These are phyloP conservation scores for Chaetomium sp. DNA, from an alignment of 2,329 filamentous ascomycete species.

Conservation along the genomic window DNA sequence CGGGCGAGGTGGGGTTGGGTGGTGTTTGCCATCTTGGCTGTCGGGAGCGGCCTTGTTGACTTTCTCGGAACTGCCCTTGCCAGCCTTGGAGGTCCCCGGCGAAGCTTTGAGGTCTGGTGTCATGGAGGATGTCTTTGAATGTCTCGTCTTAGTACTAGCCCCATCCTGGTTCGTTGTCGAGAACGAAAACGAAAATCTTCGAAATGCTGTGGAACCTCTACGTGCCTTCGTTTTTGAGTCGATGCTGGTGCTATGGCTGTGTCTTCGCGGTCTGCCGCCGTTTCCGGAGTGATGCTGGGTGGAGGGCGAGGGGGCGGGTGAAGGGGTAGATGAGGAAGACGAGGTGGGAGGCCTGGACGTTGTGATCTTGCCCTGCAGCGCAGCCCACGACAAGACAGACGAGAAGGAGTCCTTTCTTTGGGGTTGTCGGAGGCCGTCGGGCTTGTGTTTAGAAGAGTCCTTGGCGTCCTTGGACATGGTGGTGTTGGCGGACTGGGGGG, in stretches of 20 bases:
- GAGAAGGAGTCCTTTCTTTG: slow-evolving; percentile 35
- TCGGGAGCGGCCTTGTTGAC: slow-evolving; percentile 25
- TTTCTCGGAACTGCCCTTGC: slow-evolving; percentile 32
- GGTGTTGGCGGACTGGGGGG: slow-evolving; percentile 17
- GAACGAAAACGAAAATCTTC: slow-evolving; percentile 32
- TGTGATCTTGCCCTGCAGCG: slow-evolving; percentile 28
- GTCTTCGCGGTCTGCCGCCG: slow-evolving; percentile 31
- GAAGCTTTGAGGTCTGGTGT: slow-evolving; percentile 26
- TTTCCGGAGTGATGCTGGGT: slow-evolving; percentile 18
- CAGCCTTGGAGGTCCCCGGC: slow-evolving; percentile 25
- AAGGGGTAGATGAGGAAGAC: not conserved
- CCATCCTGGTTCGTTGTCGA: slow-evolving; percentile 27
- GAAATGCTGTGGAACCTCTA: slow-evolving; percentile 33
- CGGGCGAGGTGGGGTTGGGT: slow-evolving; percentile 11
- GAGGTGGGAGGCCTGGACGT: slow-evolving; percentile 18
- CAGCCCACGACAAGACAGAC: slow-evolving; percentile 35
- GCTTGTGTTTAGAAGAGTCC: slow-evolving; percentile 27
- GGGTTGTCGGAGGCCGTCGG: slow-evolving; percentile 30
- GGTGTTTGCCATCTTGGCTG: slow-evolving; percentile 20
- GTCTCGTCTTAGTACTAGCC: slow-evolving; percentile 33
- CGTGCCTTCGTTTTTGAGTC: slow-evolving; percentile 35
- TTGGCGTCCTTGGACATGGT: slow-evolving; percentile 33
- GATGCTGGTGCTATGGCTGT: slow-evolving; percentile 32
- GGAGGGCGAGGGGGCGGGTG: slow-evolving; percentile 7
- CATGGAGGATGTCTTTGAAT: slow-evolving; percentile 31